Evolutionary conservation across 495 filamentous ascomycete species (phyloP).

Genomic region (Penicillium cataractarum): DNA sequence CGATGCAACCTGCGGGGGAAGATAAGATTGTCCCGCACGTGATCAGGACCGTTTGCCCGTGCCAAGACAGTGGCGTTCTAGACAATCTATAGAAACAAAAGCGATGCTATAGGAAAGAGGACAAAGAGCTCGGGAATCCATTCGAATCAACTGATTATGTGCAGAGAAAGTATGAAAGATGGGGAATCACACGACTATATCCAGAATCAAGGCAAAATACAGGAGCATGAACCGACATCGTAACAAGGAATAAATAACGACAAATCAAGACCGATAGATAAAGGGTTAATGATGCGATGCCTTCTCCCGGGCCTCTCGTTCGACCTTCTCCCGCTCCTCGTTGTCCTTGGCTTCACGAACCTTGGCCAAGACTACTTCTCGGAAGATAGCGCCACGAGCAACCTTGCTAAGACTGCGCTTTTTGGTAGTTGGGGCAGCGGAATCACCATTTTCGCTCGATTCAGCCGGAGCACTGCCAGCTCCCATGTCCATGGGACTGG

Average conservation of each 20-base stretch:
- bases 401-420: conserved; percentile 73
- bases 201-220: conserved; percentile 23
- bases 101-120: not conserved
- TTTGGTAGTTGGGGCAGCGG: conserved; percentile 34
- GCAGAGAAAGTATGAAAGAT: conserved; percentile 24
- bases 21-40: conserved; percentile 24
- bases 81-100: not conserved
- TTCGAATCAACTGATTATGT: conserved; percentile 12
- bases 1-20: conserved; percentile 19
- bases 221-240: conserved; percentile 19
- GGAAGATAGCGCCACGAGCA: conserved; percentile 90
- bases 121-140: not conserved
- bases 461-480: conserved; percentile 24
- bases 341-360: conserved; percentile 89
- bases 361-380: conserved; percentile 96
- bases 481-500: conserved; percentile 56
- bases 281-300: conserved; percentile 37
- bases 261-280: conserved; percentile 4
- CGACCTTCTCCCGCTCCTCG: conserved; percentile 72
- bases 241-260: conserved; percentile 14
- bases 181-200: conserved; percentile 39
- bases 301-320: conserved; percentile 53
- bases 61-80: not conserved
- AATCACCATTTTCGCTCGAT: conserved; percentile 15
- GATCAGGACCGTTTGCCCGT: not conserved